Percentiles rank a stretch among this genome's conserved stretches.
These are phyloP conservation scores for Iodosphaeria phyllophila DNA, from an alignment of 2,329 filamentous ascomycete genomes.

Conservation along the genomic window DNA sequence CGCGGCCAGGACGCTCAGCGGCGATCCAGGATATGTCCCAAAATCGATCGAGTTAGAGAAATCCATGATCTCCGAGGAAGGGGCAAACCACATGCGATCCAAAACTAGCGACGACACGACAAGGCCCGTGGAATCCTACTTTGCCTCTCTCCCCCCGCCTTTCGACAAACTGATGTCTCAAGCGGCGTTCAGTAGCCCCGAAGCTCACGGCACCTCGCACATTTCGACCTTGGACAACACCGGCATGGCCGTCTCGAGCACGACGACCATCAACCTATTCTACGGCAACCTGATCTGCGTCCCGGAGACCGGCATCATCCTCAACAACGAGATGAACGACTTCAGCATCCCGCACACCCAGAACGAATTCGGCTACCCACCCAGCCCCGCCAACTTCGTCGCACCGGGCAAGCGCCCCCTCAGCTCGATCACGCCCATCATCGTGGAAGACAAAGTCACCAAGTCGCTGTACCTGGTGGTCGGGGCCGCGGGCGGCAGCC, in stretches of 20 bases:
- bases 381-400: constrained; percentile 66
- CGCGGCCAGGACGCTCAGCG: constrained; percentile 57
- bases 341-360: constrained; percentile 64
- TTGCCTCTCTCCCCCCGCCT: constrained; percentile 19
- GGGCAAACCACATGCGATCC: constrained; percentile 36
- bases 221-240: constrained; percentile 51
- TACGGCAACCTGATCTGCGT: constrained; percentile 70
- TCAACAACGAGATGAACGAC: constrained; percentile 58
- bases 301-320: constrained; percentile 64
- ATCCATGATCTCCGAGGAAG: constrained; percentile 43
- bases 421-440: constrained; percentile 65
- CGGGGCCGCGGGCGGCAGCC: constrained; percentile 63
- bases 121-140: constrained; percentile 54
- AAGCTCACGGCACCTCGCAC: constrained; percentile 58
- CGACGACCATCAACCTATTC: constrained; percentile 73
- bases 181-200: constrained; percentile 43
- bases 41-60: constrained; percentile 43
- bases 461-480: constrained; percentile 48
- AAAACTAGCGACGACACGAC: constrained; percentile 58
- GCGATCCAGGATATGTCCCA: constrained; percentile 60
- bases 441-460: constrained; percentile 45
- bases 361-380: constrained; percentile 75
- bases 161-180: no score
- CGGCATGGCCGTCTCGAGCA: constrained; percentile 63
- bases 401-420: constrained; percentile 65